Conservation (phyloP, 129 eudicot species). For the Flaveria brownii region DNA sequence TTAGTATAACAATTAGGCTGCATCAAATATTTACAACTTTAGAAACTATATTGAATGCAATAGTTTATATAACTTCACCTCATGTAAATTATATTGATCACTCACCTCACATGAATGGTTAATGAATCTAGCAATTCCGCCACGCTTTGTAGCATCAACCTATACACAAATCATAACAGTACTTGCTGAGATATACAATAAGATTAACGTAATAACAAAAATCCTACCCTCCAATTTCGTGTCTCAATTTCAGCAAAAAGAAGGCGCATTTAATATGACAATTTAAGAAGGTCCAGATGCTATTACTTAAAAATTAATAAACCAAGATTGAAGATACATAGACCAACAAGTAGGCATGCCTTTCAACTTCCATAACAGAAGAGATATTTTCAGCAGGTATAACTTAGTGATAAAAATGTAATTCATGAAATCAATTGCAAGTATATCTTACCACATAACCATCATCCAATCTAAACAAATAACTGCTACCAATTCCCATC, state of each 20-base stretch:
- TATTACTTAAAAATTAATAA: not conserved
- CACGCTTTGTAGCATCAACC: constrained; percentile 99
- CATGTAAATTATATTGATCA: not conserved
- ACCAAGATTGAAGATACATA: not conserved
- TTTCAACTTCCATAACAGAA: not conserved
- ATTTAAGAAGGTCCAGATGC: not conserved
- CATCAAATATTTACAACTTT: constrained; percentile 3
- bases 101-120: constrained; percentile 99
- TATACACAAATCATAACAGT: constrained; percentile 28
- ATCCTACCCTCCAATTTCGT: not conserved
- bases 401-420: not conserved
- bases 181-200: not conserved
- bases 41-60: not conserved
- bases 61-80: constrained; percentile 17
- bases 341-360: not conserved
- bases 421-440: constrained; percentile 17
- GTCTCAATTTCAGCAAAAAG: not conserved
- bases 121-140: constrained; percentile 95
- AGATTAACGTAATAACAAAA: constrained; percentile 12
- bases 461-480: constrained; percentile 94
- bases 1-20: constrained; percentile 99
- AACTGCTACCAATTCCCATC: constrained; percentile 99
- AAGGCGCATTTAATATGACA: not conserved
- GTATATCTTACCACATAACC: constrained; percentile 87
- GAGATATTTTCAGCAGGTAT: not conserved